These are phyloP conservation scores for Mortierella polycephala DNA, from an alignment of 371 early-diverging fungal species.

Conservation along the genomic window DNA sequence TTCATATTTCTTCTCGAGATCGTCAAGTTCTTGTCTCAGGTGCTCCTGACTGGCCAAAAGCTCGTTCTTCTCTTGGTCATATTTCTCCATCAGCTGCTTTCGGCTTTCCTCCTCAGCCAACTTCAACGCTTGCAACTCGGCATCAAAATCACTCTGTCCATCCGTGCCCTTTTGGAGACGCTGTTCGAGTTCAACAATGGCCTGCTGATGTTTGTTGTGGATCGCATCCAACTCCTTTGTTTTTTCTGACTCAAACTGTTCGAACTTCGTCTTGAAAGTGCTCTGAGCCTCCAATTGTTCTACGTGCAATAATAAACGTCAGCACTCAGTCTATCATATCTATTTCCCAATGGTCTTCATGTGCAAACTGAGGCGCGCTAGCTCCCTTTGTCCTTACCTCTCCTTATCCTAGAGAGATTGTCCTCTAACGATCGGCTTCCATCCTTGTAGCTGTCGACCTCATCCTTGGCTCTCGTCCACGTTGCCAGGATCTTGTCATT, in stretches of 20 bases:
- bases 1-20: slow-evolving; percentile 42
- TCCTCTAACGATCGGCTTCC: slow-evolving; percentile 29
- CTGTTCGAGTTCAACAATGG: slow-evolving; percentile 1
- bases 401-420: slow-evolving; percentile 20
- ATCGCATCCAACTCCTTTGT: slow-evolving; percentile 8
- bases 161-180: background rate
- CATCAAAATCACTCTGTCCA: slow-evolving; percentile 7
- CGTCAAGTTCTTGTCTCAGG: slow-evolving; percentile 38
- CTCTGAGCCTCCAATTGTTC: slow-evolving; percentile 18
- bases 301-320: background rate
- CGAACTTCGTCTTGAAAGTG: slow-evolving; percentile 7
- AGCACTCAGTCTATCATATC: background rate
- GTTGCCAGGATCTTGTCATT: slow-evolving; percentile 24
- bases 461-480: slow-evolving; percentile 31
- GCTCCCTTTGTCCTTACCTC: background rate
- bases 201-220: slow-evolving; percentile 2
- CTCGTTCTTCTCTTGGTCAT: slow-evolving; percentile 57
- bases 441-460: slow-evolving; percentile 29
- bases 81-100: slow-evolving; percentile 34
- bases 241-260: slow-evolving; percentile 8
- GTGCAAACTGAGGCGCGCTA: background rate
- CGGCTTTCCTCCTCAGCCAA: slow-evolving; percentile 20
- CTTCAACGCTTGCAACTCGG: slow-evolving; percentile 14
- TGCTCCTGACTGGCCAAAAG: slow-evolving; percentile 15
- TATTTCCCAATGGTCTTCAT: too few species aligned